phyloP scores from a whole-genome alignment of 495 filamentous ascomycete species.

The Amniculicola lignicola region DNA sequence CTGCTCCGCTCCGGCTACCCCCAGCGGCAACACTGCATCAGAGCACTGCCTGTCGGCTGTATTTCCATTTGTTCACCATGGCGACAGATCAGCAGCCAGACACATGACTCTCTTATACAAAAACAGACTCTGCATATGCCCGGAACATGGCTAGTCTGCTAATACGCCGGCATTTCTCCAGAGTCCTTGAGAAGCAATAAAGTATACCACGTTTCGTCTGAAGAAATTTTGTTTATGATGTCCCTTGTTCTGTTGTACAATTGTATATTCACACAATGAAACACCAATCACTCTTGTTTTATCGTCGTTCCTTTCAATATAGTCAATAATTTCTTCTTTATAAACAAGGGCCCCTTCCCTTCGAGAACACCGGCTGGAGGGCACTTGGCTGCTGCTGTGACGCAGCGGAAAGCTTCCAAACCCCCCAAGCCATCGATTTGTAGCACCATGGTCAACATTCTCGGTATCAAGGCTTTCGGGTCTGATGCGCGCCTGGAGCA shows the following conservation, averaged over 20 bases:
- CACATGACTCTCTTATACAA: conserved; percentile 26
- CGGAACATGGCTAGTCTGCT: conserved; percentile 8
- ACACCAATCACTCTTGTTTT: too few species aligned
- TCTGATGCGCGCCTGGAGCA: conserved; percentile 11
- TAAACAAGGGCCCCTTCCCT: conserved; percentile 21
- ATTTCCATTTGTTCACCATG: conserved; percentile 16
- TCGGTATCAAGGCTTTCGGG: conserved; percentile 29
- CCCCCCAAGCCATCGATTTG: not conserved
- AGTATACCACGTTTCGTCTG: too few species aligned
- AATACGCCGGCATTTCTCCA: conserved; percentile 26
- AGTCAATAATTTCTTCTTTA: conserved; percentile 19
- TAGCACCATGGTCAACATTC: conserved; percentile 26
- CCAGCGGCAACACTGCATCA: not conserved
- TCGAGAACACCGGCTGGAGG: conserved; percentile 2
- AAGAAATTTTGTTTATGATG: conserved; percentile 8
- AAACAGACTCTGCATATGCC: conserved; percentile 12
- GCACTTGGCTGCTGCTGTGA: conserved; percentile 5
- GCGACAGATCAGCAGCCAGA: conserved; percentile 2
- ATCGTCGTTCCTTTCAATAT: too few species aligned
- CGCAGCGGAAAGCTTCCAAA: conserved; percentile 13
- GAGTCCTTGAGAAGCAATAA: too few species aligned
- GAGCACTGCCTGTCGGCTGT: conserved; percentile 14
- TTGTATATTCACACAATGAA: too few species aligned
- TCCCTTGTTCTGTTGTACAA: conserved; percentile 1
- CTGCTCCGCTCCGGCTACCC: conserved; percentile 2